Evolutionary conservation across 495 filamentous ascomycete genomes (phyloP), one percentile per base, ranked within the genome.

Genomic region (Acidomyces sp.): DNA sequence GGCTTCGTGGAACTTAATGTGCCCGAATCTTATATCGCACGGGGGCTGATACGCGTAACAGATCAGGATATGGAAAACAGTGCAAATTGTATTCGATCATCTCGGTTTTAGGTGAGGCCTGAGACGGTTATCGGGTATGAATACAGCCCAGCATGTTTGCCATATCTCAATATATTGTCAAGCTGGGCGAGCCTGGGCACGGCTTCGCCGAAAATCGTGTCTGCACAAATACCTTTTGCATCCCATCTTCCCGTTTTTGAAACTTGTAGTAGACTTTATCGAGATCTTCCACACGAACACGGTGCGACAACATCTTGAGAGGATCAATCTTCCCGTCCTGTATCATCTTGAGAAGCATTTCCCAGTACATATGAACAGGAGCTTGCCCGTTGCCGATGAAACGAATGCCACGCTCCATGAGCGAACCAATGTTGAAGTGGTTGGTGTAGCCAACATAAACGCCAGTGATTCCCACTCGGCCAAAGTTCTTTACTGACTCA

Each of bases 401-500:
- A 1, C 75, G 74, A 47, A 93, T 76, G 20, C 86, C 85, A 33
- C 79, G 77, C 59, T 93, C 75, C 86, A 93, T 94, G 15, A 93
- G 52, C 1, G 82, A 70, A 21, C 86, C 48, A 30, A 52, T 52
- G 43, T 52, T 52, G 48, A 52, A 52, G 48, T 52, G 48, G 43
- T 52, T 52, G 23, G 48, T 52, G 60, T 75, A 88, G 36, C 81
- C 84, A 30, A 80, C 80, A 57, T 88, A 88, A 33, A 87, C 74
- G 25, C 81, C 85, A 0, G 82, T 93, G 37, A 93, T 64, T 13
- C 84, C 82, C 39, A 74, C 72, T 0, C 78, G 67, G 10, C 87
- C 83, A 55, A 75, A 92, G 36, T 75, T 80, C 28, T 77, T 66
- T 7, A 87, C 81, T 10, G 77, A 68, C 27, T 75, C 77, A 28